Percentiles rank a stretch among this genome's conserved stretches.
Conservation (phyloP, 495 filamentous ascomycete species). For the Hypoxylon trugodes region DNA sequence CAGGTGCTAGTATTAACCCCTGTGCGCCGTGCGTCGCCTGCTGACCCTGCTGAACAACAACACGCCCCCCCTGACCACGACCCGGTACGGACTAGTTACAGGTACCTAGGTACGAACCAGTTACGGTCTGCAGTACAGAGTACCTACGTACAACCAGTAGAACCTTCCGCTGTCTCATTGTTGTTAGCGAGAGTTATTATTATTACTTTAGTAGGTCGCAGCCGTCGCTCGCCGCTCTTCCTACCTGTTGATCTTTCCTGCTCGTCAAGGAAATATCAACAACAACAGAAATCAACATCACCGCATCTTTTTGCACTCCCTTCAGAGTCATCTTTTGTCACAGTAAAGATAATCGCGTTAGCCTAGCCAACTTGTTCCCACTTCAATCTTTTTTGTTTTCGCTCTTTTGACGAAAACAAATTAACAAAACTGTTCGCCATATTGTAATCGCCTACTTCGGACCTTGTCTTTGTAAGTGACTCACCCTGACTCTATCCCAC, state of each 20-base stretch:
- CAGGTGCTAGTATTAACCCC: slow-evolving; percentile 26
- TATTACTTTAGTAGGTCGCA: slow-evolving; percentile 41
- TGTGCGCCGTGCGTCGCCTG: slow-evolving; percentile 37
- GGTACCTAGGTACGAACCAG: too few relatives aligned
- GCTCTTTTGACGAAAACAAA: slow-evolving; percentile 45
- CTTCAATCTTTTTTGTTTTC: slow-evolving; percentile 47
- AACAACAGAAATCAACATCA: slow-evolving; percentile 54
- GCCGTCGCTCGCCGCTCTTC: slow-evolving; percentile 28
- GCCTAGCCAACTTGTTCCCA: slow-evolving; percentile 53
- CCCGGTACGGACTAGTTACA: not conserved
- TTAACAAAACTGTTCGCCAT: slow-evolving; percentile 48
- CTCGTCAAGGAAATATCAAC: slow-evolving; percentile 52
- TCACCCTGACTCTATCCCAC: slow-evolving; percentile 43
- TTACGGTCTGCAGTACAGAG: too few relatives aligned
- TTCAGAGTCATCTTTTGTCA: slow-evolving; percentile 62
- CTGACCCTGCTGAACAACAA: slow-evolving; percentile 31
- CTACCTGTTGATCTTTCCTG: slow-evolving; percentile 46
- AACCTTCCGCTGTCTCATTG: slow-evolving; percentile 29
- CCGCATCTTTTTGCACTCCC: slow-evolving; percentile 49
- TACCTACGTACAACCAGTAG: slow-evolving; percentile 22
- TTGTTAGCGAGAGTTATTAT: slow-evolving; percentile 18
- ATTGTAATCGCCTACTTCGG: slow-evolving; percentile 47
- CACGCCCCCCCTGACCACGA: slow-evolving; percentile 4
- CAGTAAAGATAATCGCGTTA: slow-evolving; percentile 62
- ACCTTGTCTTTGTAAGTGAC: slow-evolving; percentile 52